Percentiles rank a stretch among this genome's conserved stretches.
phyloP scores from a whole-genome alignment of 106 monocot genomes.

The Iris macrosiphon region DNA sequence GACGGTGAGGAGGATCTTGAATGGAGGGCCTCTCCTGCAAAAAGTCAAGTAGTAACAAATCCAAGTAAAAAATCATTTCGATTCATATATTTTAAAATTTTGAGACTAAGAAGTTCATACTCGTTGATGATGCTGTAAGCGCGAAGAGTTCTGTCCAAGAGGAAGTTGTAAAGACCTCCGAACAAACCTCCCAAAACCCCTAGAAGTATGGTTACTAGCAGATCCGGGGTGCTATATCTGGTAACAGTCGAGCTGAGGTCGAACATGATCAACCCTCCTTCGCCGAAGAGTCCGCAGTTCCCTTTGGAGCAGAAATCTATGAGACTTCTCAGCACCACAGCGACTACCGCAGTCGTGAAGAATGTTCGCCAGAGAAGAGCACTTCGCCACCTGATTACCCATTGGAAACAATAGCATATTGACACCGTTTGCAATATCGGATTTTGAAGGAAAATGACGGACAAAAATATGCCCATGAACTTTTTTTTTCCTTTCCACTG shows the following conservation, averaged over 20 bases:
- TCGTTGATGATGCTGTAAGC: constrained; percentile 49
- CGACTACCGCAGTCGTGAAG: constrained; percentile 60
- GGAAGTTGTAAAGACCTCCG: constrained; percentile 48
- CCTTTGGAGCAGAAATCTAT: constrained; percentile 44
- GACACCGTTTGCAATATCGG: no score
- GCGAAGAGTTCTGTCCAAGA: constrained; percentile 42
- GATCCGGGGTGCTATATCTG: constrained; percentile 34
- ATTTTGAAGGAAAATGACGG: no score
- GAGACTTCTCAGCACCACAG: constrained; percentile 41
- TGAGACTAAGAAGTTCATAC: no score
- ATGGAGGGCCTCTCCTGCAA: constrained; percentile 54
- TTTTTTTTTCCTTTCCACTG: no score
- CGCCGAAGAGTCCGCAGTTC: constrained; percentile 58
- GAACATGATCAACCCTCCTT: constrained; percentile 71
- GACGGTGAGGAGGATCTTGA: constrained; percentile 53
- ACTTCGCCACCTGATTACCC: constrained; percentile 55
- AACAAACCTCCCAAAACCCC: constrained; percentile 47
- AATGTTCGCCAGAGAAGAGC: constrained; percentile 66
- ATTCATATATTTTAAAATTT: no score
- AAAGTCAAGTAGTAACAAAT: no score
- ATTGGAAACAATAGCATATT: background rate
- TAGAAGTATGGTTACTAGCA: constrained; percentile 34
- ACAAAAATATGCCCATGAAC: no score
- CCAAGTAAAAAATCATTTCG: no score
- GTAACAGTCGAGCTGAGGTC: constrained; percentile 37